Conservation (phyloP, 345 rosid genomes). For the Pseudoturritis turrita region DNA sequence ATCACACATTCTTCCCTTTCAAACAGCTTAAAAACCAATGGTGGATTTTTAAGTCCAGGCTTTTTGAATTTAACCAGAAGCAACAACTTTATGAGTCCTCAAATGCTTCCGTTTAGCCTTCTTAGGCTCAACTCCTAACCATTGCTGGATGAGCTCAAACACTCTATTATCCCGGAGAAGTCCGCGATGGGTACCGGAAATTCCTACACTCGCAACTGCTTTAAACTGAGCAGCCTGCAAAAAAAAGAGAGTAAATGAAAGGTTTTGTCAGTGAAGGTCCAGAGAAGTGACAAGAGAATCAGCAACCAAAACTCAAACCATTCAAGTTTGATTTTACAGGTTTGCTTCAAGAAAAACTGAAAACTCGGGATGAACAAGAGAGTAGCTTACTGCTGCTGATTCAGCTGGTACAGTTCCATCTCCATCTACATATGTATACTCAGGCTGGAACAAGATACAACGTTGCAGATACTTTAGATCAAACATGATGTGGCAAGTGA, state of each 20-base stretch:
- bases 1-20: conserved; percentile 7
- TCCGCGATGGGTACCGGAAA: conserved; percentile 57
- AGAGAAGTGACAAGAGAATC: conserved; percentile 3
- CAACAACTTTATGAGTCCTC: conserved; percentile 44
- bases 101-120: conserved; percentile 24
- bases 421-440: conserved; percentile 77
- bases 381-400: conserved; percentile 58
- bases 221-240: conserved; percentile 61
- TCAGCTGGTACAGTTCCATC: conserved; percentile 94
- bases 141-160: conserved; percentile 49
- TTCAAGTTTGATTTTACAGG: neutral
- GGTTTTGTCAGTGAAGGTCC: neutral
- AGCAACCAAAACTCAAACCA: neutral
- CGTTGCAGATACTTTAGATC: neutral
- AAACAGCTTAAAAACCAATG: neutral
- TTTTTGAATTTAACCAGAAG: conserved; percentile 26
- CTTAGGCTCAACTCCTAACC: conserved; percentile 62
- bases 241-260: neutral
- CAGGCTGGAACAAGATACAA: conserved; percentile 46
- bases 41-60: neutral
- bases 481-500: neutral
- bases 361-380: conserved; percentile 4
- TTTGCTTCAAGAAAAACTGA: neutral
- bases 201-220: conserved; percentile 62
- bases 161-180: conserved; percentile 50